A percentile compares a stretch with the other conserved stretches of the same genome.
These are phyloP conservation scores for Russula griseocarnosa DNA, from an alignment of 768 basidiomycete species.

Conservation along the genomic window DNA sequence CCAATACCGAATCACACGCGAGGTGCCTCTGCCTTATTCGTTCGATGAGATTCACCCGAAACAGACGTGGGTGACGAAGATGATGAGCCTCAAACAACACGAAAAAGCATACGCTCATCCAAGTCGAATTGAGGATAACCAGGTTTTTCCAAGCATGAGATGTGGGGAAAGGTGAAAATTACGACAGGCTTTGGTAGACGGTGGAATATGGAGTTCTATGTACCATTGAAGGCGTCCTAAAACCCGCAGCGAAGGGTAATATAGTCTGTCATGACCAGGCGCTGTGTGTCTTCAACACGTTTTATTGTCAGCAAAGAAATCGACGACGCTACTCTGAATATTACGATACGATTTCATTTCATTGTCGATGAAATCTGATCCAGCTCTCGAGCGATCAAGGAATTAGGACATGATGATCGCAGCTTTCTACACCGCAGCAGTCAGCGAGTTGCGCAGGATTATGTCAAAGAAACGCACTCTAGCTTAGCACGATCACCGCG, in stretches of 20 bases:
- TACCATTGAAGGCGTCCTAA: background rate
- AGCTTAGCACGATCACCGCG: conserved; percentile 78
- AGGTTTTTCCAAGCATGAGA: background rate
- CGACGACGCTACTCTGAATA: background rate
- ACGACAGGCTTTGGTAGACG: background rate
- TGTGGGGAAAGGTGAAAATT: background rate
- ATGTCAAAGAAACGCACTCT: conserved; percentile 52
- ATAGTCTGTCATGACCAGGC: conserved; percentile 4
- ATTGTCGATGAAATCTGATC: conserved; percentile 60
- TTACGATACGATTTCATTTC: conserved; percentile 44
- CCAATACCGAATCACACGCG: conserved; percentile 84
- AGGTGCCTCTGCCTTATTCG: conserved; percentile 78
- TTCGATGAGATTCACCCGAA: conserved; percentile 45
- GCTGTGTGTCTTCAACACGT: conserved; percentile 4
- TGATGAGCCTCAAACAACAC: conserved; percentile 11
- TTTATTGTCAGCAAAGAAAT: background rate
- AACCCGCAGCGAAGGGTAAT: background rate
- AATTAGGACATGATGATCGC: conserved; percentile 71
- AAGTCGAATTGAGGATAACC: background rate
- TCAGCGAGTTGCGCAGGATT: conserved; percentile 16
- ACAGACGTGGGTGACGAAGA: conserved; percentile 43
- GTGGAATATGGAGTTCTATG: background rate
- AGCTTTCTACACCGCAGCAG: conserved; percentile 51
- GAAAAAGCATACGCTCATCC: background rate
- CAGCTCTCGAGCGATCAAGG: conserved; percentile 73